These are phyloP conservation scores for Emericellopsis cladophorae DNA, from an alignment of 2,329 filamentous ascomycete species.

Conservation along the genomic window DNA sequence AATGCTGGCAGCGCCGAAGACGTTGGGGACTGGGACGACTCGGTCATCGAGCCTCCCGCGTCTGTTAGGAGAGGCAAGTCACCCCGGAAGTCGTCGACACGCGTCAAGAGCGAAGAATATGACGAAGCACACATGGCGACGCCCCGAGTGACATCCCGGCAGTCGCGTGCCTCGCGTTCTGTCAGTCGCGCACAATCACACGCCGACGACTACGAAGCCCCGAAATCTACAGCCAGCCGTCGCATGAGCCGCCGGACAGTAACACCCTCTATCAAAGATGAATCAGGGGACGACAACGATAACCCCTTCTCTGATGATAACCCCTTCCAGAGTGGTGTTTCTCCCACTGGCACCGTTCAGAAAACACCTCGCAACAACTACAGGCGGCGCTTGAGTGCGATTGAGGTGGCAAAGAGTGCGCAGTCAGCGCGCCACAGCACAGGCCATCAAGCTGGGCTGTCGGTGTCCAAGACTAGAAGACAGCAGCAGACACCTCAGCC, in stretches of 20 bases:
- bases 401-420: slow-evolving; percentile 18
- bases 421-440: slow-evolving; percentile 31
- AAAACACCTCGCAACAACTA: slow-evolving; percentile 29
- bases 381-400: slow-evolving; percentile 29
- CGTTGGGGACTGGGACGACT: slow-evolving; percentile 47
- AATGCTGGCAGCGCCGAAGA: slow-evolving; percentile 56
- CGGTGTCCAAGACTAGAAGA: background rate
- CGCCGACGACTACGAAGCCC: slow-evolving; percentile 28
- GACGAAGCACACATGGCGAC: slow-evolving; percentile 14
- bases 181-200: slow-evolving; percentile 40
- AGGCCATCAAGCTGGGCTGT: slow-evolving; percentile 16
- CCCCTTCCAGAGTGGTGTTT: slow-evolving; percentile 80
- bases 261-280: slow-evolving; percentile 39
- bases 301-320: slow-evolving; percentile 81
- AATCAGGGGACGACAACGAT: slow-evolving; percentile 36
- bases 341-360: slow-evolving; percentile 36
- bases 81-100: slow-evolving; percentile 32
- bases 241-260: slow-evolving; percentile 38
- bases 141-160: too few relatives aligned
- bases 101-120: slow-evolving; percentile 37
- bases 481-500: background rate
- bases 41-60: slow-evolving; percentile 36
- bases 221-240: slow-evolving; percentile 19
- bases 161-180: slow-evolving; percentile 33
- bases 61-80: slow-evolving; percentile 40